These are phyloP conservation scores for Saccharomyces hybrid DNA, from an alignment of 1,139 yeast species.

Conservation along the genomic window DNA sequence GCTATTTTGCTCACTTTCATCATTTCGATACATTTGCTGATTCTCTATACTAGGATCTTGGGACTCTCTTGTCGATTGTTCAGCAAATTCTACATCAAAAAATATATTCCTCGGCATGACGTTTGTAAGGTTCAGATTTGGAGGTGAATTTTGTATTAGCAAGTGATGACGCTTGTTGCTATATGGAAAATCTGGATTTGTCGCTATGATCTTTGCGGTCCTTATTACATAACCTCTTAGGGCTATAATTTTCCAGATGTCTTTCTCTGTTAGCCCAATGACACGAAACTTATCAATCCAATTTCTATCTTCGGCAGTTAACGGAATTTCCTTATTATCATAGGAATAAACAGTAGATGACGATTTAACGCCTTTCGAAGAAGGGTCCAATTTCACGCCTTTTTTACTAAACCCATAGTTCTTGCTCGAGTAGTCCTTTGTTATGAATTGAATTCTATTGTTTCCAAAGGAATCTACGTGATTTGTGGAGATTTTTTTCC, in stretches of 20 bases:
- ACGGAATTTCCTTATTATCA: constrained; percentile 36
- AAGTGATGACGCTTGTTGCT: constrained; percentile 7
- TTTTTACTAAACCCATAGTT: constrained; percentile 26
- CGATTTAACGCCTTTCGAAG: background rate
- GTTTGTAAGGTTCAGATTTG: constrained; percentile 23
- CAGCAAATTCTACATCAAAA: constrained; percentile 42
- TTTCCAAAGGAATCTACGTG: constrained; percentile 40
- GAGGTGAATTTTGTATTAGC: background rate
- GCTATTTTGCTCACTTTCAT: background rate
- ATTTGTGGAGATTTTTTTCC: constrained; percentile 49
- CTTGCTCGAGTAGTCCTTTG: constrained; percentile 27
- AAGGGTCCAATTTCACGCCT: constrained; percentile 18
- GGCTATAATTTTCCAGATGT: constrained; percentile 75
- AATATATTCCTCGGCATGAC: constrained; percentile 58
- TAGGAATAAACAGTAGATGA: constrained; percentile 29
- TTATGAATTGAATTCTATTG: constrained; percentile 35
- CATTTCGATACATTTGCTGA: background rate
- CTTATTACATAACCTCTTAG: constrained; percentile 61
- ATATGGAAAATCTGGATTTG: constrained; percentile 10
- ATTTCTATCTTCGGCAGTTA: constrained; percentile 55
- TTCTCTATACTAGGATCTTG: background rate
- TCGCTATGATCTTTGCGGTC: constrained; percentile 36
- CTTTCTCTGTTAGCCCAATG: constrained; percentile 63
- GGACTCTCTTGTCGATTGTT: constrained; percentile 4
- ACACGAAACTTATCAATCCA: constrained; percentile 66